These are phyloP conservation scores for Tricholoma flavovirens DNA, from an alignment of 768 basidiomycete genomes.

Conservation along the genomic window DNA sequence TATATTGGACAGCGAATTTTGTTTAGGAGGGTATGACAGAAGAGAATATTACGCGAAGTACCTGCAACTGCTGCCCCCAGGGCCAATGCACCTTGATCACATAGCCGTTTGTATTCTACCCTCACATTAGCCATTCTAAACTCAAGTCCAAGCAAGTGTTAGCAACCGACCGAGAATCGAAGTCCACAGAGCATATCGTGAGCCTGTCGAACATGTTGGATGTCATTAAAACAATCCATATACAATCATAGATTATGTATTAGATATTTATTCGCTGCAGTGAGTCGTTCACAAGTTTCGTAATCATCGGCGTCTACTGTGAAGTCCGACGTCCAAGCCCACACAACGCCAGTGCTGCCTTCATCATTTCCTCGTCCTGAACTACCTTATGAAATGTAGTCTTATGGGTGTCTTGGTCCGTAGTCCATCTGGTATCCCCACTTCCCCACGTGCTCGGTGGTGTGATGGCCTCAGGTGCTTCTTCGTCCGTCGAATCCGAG, in stretches of 20 bases:
- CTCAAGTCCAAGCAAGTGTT: no score
- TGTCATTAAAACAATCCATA: constrained; percentile 10
- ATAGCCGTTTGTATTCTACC: no score
- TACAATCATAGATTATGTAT: constrained; percentile 14
- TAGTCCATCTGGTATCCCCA: constrained; percentile 35
- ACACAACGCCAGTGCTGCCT: constrained; percentile 62
- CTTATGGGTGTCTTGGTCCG: constrained; percentile 14
- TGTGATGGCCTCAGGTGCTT: constrained; percentile 60
- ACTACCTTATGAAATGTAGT: constrained; percentile 17
- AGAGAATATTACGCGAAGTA: no score
- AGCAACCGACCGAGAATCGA: no score
- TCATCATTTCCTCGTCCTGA: constrained; percentile 64
- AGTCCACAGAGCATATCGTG: no score
- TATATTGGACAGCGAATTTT: no score
- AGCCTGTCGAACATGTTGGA: neutral
- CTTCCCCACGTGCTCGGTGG: constrained; percentile 49
- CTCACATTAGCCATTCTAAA: no score
- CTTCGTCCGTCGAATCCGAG: constrained; percentile 54
- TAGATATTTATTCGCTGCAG: constrained; percentile 3
- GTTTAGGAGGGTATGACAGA: no score
- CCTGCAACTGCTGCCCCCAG: no score
- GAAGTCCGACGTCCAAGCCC: constrained; percentile 37
- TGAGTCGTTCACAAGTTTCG: neutral
- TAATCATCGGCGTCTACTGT: constrained; percentile 5
- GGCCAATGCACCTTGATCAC: no score